A percentile compares a stretch with the other conserved stretches of the same genome.
Conservation (phyloP, 2,329 filamentous ascomycete species). For the Colletotrichum sojae region DNA sequence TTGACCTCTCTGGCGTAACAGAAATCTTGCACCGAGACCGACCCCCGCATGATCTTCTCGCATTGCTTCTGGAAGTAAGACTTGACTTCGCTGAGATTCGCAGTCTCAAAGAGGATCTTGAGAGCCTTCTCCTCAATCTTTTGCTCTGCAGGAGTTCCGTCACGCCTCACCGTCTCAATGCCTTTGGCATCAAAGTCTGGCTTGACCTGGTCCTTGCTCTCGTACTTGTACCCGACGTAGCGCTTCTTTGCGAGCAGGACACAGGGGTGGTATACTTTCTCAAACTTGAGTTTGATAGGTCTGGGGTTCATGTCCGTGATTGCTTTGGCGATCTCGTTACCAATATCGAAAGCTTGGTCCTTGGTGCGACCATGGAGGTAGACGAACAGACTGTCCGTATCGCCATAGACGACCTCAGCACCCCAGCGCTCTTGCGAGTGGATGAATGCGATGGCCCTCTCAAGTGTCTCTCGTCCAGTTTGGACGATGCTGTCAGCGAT, state of each 20-base stretch:
- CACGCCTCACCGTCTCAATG: constrained; percentile 95
- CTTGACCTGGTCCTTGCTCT: constrained; percentile 78
- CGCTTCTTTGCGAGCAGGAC: constrained; percentile 96
- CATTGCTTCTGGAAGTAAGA: constrained; percentile 91
- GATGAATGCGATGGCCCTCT: constrained; percentile 92
- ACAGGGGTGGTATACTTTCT: constrained; percentile 98
- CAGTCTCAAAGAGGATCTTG: constrained; percentile 89
- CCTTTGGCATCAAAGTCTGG: constrained; percentile 98
- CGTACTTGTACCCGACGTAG: constrained; percentile 98
- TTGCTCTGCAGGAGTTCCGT: constrained; percentile 95
- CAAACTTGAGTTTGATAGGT: constrained; percentile 96
- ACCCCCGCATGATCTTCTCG: constrained; percentile 90
- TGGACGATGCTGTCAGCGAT: constrained; percentile 99
- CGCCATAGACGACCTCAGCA: constrained; percentile 97
- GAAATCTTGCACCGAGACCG: constrained; percentile 93
- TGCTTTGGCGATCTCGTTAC: constrained; percentile 89
- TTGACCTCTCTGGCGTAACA: constrained; percentile 95
- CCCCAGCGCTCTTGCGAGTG: constrained; percentile 90
- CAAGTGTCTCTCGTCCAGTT: constrained; percentile 92
- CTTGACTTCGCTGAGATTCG: constrained; percentile 91
- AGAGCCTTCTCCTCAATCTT: constrained; percentile 96
- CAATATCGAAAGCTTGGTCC: constrained; percentile 92
- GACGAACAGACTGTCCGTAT: constrained; percentile 96
- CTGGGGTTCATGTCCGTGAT: constrained; percentile 92
- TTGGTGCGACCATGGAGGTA: constrained; percentile 88